A percentile compares a stretch with the other conserved stretches of the same genome.
These are phyloP conservation scores for Tinospora cordifolia DNA, from an alignment of 164 flowering plant species.

Conservation along the genomic window DNA sequence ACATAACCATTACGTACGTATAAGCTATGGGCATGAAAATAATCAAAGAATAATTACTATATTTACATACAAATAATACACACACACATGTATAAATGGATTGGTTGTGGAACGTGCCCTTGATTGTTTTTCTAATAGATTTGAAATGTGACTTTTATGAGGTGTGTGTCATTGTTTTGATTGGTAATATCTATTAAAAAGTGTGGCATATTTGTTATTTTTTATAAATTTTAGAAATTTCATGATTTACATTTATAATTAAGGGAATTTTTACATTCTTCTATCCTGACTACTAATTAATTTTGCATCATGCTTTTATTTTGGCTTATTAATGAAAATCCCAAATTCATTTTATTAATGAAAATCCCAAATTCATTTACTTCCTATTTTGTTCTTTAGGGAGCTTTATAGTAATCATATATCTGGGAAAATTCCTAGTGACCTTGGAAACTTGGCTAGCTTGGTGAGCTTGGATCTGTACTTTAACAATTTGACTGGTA, in stretches of 20 bases:
- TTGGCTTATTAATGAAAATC: neutral
- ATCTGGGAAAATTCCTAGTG: conserved; percentile 70
- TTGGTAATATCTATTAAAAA: neutral
- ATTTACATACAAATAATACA: too few relatives aligned
- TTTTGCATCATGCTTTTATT: neutral
- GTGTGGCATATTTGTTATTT: neutral
- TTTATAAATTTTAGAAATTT: neutral
- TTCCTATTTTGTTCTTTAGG: conserved; percentile 33
- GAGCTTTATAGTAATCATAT: conserved; percentile 88
- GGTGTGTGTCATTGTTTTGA: neutral
- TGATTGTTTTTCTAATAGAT: too few relatives aligned
- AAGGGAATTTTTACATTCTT: too few relatives aligned
- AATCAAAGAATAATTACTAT: too few relatives aligned
- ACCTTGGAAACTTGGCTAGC: conserved; percentile 76
- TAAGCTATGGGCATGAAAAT: too few relatives aligned
- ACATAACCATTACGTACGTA: too few relatives aligned
- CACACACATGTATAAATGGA: too few relatives aligned
- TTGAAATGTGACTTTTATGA: too few relatives aligned
- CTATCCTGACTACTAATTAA: neutral
- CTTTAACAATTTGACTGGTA: conserved; percentile 66
- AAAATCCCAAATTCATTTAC: neutral
- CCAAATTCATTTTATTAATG: neutral
- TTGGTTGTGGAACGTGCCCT: too few relatives aligned
- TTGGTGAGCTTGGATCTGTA: conserved; percentile 94
- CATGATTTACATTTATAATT: too few relatives aligned